Evolutionary conservation across 1,284 basidiomycete genomes (phyloP).

Genomic region (Naganishia liquefaciens): DNA sequence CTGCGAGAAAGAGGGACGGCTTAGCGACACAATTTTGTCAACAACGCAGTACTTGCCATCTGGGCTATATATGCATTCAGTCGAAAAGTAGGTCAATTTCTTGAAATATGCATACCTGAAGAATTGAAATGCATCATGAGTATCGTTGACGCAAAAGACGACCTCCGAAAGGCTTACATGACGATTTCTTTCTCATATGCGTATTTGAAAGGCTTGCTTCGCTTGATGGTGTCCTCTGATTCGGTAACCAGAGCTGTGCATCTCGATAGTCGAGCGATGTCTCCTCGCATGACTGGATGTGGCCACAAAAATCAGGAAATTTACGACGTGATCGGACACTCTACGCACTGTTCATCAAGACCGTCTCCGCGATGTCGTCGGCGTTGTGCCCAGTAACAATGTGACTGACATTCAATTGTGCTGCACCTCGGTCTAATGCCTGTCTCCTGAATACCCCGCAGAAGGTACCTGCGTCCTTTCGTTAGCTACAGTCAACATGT

Average conservation of each 20-base stretch:
- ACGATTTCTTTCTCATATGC: constrained; percentile 99
- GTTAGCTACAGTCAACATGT: neutral
- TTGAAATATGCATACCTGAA: constrained; percentile 96
- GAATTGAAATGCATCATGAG: constrained; percentile 19
- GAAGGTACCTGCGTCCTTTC: constrained; percentile 66
- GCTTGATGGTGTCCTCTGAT: constrained; percentile 89
- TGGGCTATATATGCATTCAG: constrained; percentile 98
- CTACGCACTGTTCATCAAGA: constrained; percentile 91
- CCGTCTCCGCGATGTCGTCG: constrained; percentile 97
- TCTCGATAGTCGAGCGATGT: constrained; percentile 88
- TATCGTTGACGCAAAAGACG: constrained; percentile 11
- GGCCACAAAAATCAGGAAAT: neutral
- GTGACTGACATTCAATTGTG: constrained; percentile 86
- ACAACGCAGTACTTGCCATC: constrained; percentile 57
- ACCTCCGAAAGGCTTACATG: constrained; percentile 64
- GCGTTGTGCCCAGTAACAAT: constrained; percentile 99
- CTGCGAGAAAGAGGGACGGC: constrained; percentile 52
- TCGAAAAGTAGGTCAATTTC: constrained; percentile 97
- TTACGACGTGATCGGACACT: neutral
- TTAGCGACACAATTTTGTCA: neutral
- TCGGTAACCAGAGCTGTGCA: constrained; percentile 93
- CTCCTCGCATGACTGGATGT: constrained; percentile 84
- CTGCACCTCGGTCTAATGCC: constrained; percentile 91
- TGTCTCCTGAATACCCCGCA: constrained; percentile 97
- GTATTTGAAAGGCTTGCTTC: constrained; percentile 98